phyloP scores from a whole-genome alignment of 2,329 filamentous ascomycete genomes.

The Talaromyces atroroseus region DNA sequence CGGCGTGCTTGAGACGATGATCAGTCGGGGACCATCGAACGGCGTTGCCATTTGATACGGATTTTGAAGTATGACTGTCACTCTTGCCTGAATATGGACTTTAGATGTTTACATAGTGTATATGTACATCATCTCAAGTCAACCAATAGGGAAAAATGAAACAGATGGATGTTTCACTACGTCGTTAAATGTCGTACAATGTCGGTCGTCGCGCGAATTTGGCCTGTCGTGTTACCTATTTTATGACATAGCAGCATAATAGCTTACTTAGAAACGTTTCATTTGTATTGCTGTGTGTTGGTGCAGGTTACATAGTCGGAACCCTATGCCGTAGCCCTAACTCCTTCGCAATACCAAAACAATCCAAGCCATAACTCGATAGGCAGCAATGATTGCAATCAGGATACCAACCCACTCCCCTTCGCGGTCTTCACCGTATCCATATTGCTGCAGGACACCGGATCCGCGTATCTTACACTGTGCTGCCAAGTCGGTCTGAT shows the following conservation, averaged over 20 bases:
- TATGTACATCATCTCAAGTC: not conserved
- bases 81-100: not conserved
- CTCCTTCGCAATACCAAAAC: not conserved
- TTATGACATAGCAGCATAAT: no score
- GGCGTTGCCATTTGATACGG: not conserved
- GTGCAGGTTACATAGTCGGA: not conserved
- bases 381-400: constrained; percentile 68
- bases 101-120: not conserved
- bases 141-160: not conserved
- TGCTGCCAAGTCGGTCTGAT: constrained; percentile 54
- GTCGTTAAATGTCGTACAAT: not conserved
- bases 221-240: not conserved
- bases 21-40: no score
- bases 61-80: not conserved
- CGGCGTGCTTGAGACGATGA: no score
- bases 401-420: constrained; percentile 72
- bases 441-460: constrained; percentile 64
- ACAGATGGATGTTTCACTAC: not conserved
- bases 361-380: constrained; percentile 58
- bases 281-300: not conserved
- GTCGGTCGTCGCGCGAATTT: not conserved
- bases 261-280: not conserved
- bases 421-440: constrained; percentile 55
- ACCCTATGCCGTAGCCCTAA: not conserved
- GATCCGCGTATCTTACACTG: constrained; percentile 67